Base-by-base conservation (phyloP, 768 basidiomycete genomes). In the Lactarius hengduanensis region DNA sequence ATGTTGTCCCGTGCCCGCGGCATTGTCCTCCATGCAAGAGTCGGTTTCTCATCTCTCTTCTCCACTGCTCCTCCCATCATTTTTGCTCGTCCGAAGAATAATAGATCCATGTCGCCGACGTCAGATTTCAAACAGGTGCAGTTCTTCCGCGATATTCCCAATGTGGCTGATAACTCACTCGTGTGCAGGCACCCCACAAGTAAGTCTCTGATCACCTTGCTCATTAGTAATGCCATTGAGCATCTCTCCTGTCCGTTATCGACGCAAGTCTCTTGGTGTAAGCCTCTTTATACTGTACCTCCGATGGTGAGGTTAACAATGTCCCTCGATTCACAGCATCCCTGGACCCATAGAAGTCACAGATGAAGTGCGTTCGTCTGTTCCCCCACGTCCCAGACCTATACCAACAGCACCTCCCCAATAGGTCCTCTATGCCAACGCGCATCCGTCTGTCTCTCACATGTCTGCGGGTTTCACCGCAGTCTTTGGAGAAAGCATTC, bases 351-450 rank as follows among this genome's bases (percentile, higher is more conserved):
- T 85, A 67, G 85, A 86, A 73, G 79, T 86, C 62, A 75, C 85
- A 26, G 85, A 90, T 74, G 84, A 86, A 71, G 85, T 84, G 63
- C 38, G 78, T 71, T 55, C 57, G 30, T 28, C 30, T 22, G 40
- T n/a, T 30, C 55, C 26, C 13, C 26, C 32, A 43, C 30, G 26
- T 15, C 26, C 7, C 36, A 62, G 28, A 64, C 61, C 58, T 36
- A 56, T 22, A 40, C 15, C 18, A 18, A 26, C 16, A 5, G 16
- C 16, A 26, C 16, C 41, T 26, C 45, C 45, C 4, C 13, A 54
- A 62, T 71, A 90, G 83, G 95, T 98, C 66, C 88, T 98, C 71
- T 88, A 81, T 72, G 94, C 95, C 73, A 98, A 98, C 81, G 96
- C 97, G 0, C 92, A 92, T 72, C 94, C 94, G 0, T 86, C 89